Evolutionary conservation across 2,329 filamentous ascomycete genomes (phyloP), one percentile per base, ranked within the genome.

Genomic region (Onygenales sp.): DNA sequence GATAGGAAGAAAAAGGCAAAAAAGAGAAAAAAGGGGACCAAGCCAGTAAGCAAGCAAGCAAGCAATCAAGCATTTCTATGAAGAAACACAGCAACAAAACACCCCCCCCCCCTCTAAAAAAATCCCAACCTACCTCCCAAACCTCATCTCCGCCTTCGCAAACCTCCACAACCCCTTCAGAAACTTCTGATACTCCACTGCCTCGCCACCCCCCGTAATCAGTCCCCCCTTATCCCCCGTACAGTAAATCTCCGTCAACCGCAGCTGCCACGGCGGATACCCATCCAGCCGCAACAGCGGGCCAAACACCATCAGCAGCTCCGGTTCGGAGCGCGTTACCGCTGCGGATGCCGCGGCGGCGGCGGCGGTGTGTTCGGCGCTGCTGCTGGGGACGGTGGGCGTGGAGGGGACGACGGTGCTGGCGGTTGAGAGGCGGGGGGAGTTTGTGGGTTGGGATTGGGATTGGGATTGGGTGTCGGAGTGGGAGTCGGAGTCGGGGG

Each of bases 211-310:
- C 0, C 69, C 71, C 21, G 63, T 65, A 39, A 67, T 58, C 32
- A 64, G 64, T 47, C 68, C 68, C 43, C 61, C 68, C 47, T 67
- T 71, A 55, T 72, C 68, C 5, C 73, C 72, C 3, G 80, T 80
- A 67, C 75, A 82, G 66, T 91, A 96, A 54, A 98, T 96, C 76
- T 98, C 93, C 0, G 91, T 96, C 65, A 98, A 74, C 43, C 93
- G 82, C 57, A 97, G 81, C 72, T 96, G 93, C 93, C 93, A 98
- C 1, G 93, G 93, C 8, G 93, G 93, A 67, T 97, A 98, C 8
- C 93, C 90, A 52, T 89, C 85, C 44, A 98, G 73, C 66, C 90
- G 85, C 52, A 97, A 83, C 49, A 84, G 82, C 3, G 91, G 88
- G 1, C 86, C 84, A 68, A 98, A 98, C 7, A 95, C 74, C 52